A percentile compares a stretch with the other conserved stretches of the same genome.
Conservation (phyloP, 1,284 basidiomycete genomes). For the Sutorius eximius region DNA sequence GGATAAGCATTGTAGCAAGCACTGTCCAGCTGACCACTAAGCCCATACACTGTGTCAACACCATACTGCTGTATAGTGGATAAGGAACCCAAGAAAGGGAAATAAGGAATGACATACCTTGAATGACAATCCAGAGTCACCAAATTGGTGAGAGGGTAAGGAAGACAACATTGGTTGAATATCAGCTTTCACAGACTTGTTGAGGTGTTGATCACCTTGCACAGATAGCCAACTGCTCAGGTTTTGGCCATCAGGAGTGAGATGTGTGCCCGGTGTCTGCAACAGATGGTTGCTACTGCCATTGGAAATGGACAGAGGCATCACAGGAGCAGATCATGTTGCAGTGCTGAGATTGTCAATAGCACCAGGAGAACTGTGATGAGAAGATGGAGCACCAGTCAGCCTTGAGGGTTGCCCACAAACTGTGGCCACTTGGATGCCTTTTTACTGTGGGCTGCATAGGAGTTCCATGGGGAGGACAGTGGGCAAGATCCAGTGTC, state of each 20-base stretch:
- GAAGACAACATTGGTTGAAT: constrained; percentile 70
- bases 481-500: constrained; percentile 88
- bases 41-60: constrained; percentile 58
- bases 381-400: constrained; percentile 50
- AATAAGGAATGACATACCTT: constrained; percentile 40
- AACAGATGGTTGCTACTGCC: constrained; percentile 47
- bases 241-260: constrained; percentile 57
- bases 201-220: constrained; percentile 49
- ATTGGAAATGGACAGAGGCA: constrained; percentile 58
- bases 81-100: constrained; percentile 6
- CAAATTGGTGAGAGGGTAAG: constrained; percentile 58
- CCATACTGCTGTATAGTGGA: constrained; percentile 48
- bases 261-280: constrained; percentile 70
- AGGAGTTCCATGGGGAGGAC: constrained; percentile 73
- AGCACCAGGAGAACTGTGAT: constrained; percentile 66
- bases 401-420: constrained; percentile 55
- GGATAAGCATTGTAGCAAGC: constrained; percentile 64
- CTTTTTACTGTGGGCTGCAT: constrained; percentile 63
- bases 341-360: constrained; percentile 60
- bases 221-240: constrained; percentile 61
- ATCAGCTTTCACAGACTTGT: constrained; percentile 52
- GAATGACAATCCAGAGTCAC: constrained; percentile 56
- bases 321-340: constrained; percentile 74
- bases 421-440: constrained; percentile 95
- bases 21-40: constrained; percentile 51